phyloP scores from a whole-genome alignment of 2,329 filamentous ascomycete genomes.

The Aureobasidium lini region DNA sequence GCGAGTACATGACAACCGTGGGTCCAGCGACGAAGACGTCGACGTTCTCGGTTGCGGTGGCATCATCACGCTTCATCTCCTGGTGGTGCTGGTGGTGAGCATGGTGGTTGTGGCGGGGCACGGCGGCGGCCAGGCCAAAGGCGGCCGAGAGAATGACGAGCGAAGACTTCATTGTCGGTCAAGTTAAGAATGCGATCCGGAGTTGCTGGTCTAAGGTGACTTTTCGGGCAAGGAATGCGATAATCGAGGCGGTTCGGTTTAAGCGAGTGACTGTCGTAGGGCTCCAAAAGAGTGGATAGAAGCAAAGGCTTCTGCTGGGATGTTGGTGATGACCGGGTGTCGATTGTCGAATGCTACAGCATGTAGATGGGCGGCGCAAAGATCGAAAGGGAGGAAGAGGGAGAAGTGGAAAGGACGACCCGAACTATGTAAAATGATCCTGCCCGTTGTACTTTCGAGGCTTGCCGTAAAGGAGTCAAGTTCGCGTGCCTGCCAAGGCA shows the following conservation, averaged over 20 bases:
- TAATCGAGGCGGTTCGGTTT: background rate
- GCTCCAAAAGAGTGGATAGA: conserved; percentile 13
- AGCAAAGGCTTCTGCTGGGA: conserved; percentile 7
- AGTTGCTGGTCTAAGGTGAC: background rate
- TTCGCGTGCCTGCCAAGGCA: conserved; percentile 13
- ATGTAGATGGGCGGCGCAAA: conserved; percentile 3
- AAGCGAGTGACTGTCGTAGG: conserved; percentile 5
- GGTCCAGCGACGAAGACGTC: conserved; percentile 50
- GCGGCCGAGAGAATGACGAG: conserved; percentile 30
- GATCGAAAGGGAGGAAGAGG: background rate
- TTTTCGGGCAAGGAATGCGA: background rate
- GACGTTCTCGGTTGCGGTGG: conserved; percentile 38
- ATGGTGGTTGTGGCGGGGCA: conserved; percentile 46
- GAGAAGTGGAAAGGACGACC: background rate
- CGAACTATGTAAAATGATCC: conserved; percentile 11
- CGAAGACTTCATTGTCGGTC: conserved; percentile 29
- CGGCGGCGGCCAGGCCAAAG: conserved; percentile 44
- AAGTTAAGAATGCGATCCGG: conserved; percentile 7
- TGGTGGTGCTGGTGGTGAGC: conserved; percentile 54
- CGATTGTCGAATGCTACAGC: conserved; percentile 1
- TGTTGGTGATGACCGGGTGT: background rate
- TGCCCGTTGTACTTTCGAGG: background rate
- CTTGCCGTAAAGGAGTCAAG: conserved; percentile 6
- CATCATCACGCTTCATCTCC: conserved; percentile 40
- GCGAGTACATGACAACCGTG: conserved; percentile 62